These are phyloP conservation scores for Sonneratia caseolaris DNA, from an alignment of 345 rosid genomes.

Conservation along the genomic window DNA sequence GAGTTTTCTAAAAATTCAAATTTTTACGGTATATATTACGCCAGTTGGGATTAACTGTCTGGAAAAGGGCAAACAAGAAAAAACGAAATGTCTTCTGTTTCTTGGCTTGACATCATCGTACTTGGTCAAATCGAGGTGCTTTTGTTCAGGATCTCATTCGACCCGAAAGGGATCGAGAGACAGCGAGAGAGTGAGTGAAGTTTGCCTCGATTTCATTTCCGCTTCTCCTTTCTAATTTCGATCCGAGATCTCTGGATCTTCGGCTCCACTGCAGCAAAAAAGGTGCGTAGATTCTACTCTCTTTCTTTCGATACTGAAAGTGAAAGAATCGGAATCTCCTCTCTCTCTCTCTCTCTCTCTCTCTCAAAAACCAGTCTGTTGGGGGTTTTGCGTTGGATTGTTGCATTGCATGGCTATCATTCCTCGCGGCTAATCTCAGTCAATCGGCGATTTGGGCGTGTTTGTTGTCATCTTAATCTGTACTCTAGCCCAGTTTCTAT, in stretches of 20 bases:
- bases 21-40: too few relatives aligned
- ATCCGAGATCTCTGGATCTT: slow-evolving; percentile 7
- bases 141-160: neutral
- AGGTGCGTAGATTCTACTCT: neutral
- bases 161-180: neutral
- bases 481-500: neutral
- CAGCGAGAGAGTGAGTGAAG: neutral
- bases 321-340: neutral
- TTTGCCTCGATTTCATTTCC: neutral
- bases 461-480: neutral
- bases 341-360: neutral
- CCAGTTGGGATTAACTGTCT: too few relatives aligned
- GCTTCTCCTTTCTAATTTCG: neutral
- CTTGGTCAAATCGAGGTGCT: neutral
- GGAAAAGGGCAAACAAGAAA: too few relatives aligned
- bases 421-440: neutral
- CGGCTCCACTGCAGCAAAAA: neutral
- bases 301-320: neutral
- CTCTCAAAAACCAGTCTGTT: neutral
- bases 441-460: neutral
- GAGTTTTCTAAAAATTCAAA: too few relatives aligned
- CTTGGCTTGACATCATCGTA: neutral
- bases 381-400: neutral
- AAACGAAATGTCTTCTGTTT: too few relatives aligned
- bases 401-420: neutral